Conservation (phyloP, 179 eudicot species). For the Nepenthes alata region DNA sequence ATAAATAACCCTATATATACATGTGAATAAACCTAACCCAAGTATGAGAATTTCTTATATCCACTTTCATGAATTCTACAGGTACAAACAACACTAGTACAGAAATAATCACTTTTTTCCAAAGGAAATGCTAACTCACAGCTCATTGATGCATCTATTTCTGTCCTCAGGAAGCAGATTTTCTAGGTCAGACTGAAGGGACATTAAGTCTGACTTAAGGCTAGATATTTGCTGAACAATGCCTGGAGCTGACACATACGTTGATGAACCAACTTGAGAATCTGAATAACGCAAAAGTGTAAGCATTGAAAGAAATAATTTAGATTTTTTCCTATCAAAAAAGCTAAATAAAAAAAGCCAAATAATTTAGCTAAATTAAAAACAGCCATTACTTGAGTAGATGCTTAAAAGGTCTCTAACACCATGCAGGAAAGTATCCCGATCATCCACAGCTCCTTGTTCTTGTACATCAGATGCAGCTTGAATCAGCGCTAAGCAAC, state of each 20-base stretch:
- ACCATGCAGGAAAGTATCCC: constrained; percentile 91
- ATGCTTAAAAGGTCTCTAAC: constrained; percentile 93
- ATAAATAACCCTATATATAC: no score
- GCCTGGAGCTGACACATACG: constrained; percentile 92
- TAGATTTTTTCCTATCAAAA: neutral
- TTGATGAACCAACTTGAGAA: constrained; percentile 69
- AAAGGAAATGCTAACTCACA: constrained; percentile 45
- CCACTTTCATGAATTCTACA: no score
- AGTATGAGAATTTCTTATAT: no score
- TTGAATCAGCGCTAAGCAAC: constrained; percentile 66
- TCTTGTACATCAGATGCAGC: constrained; percentile 88
- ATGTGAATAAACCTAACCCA: no score
- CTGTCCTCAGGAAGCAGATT: constrained; percentile 82
- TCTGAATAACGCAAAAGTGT: constrained; percentile 27
- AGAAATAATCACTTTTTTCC: constrained; percentile 1
- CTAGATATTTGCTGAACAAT: constrained; percentile 83
- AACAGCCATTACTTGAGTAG: constrained; percentile 65
- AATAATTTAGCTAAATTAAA: neutral
- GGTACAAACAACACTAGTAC: no score
- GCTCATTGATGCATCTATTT: constrained; percentile 84
- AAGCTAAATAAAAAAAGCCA: constrained; percentile 1
- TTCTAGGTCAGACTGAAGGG: constrained; percentile 83
- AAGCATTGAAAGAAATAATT: neutral
- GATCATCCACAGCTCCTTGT: constrained; percentile 98
- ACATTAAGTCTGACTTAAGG: constrained; percentile 74